Evolutionary conservation across 768 basidiomycete species (phyloP).

Genomic region (Russula lepida): DNA sequence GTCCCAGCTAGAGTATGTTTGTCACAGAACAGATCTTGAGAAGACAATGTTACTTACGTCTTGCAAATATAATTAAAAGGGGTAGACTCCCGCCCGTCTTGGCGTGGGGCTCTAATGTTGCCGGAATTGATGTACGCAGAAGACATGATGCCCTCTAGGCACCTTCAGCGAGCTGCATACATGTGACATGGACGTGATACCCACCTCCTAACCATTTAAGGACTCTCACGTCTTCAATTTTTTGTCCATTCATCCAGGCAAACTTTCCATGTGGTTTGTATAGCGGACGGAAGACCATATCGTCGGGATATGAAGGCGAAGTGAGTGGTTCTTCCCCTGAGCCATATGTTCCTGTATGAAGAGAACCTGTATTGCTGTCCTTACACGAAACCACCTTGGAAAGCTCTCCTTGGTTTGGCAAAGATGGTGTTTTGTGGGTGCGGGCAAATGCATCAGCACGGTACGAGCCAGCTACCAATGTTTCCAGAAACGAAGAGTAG

Average conservation of each 20-base stretch:
- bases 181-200: not conserved
- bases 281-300: slow-evolving; percentile 8
- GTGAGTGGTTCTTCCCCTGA: not conserved
- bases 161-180: not conserved
- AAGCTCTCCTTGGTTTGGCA: not conserved
- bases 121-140: slow-evolving; percentile 17
- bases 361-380: not conserved
- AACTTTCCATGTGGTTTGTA: slow-evolving; percentile 19
- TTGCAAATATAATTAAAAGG: slow-evolving; percentile 14
- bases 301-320: not conserved
- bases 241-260: slow-evolving; percentile 13
- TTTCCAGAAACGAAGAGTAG: slow-evolving; percentile 14
- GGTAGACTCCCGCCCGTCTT: not conserved
- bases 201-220: slow-evolving; percentile 15
- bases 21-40: not conserved
- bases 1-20: slow-evolving; percentile 27
- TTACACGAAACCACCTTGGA: too few relatives aligned
- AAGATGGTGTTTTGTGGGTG: not conserved
- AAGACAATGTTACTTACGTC: slow-evolving; percentile 6
- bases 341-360: not conserved
- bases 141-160: slow-evolving; percentile 16
- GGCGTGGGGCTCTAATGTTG: not conserved
- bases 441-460: not conserved
- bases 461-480: not conserved
- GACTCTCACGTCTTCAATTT: slow-evolving; percentile 8